Base-by-base conservation (phyloP, 257 asterid genomes). In the Fraxinus excelsior region DNA sequence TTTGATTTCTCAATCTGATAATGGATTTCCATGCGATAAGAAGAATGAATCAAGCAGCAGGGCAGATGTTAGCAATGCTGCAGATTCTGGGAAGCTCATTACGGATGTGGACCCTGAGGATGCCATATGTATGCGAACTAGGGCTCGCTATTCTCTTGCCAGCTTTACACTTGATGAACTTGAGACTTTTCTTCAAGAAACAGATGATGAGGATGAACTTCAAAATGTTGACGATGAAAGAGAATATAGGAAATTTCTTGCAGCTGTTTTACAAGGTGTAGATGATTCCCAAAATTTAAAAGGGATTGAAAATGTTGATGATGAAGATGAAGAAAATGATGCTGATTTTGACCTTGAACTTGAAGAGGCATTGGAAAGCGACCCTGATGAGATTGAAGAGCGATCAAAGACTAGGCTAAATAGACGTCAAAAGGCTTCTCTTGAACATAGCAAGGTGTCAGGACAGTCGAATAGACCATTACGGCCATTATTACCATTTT, bases 301-400 rank as follows among this genome's bases (percentile, higher is more conserved):
- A 58, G 97, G 71, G 67, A 90, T 81, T 80, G 89, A 77, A 74
- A 90, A 85, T 86, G 93, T 51, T 56, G 98, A 96, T 69, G 99
- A 95, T 74, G 99, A 93, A 81, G 98, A 93, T 80, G 99, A 94
- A 83, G 98, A 95, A 42, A 96, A 90, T 84, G 99, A 96, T 89
- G 99, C 97, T n/a, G 99, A 93, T 76, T 91, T 93, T 86, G 99
- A 93, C 90, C 97, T 96, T 82, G 99, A 96, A 83, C 90, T 96
- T 76, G 98, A 93, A 82, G 98, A 96, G 88, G 97, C 97, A 71
- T 87, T 91, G 77, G 99, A 91, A 94, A 96, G 99, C 80, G 99
- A 96, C 76, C 89, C 88, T 40, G 99, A 96, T 73, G 96, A 86
- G 82, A 80, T 85, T 75, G 90, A 85, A 78, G 86, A 81, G 53